These are phyloP conservation scores for Yamadazyma akitaensis DNA, from an alignment of 805 yeast genomes.

Conservation along the genomic window DNA sequence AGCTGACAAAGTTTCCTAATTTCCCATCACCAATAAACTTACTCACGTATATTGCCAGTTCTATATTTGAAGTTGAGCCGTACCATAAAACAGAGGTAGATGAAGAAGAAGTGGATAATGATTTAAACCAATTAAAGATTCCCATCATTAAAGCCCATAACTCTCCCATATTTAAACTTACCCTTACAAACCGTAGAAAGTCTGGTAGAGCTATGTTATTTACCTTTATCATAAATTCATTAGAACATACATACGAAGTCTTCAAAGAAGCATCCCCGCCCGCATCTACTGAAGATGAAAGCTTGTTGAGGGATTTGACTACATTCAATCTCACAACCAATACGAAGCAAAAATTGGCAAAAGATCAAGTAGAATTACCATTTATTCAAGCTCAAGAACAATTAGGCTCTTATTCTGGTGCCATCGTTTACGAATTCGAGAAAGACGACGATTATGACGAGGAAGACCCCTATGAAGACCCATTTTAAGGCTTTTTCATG, in stretches of 20 bases:
- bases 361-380: constrained; percentile 88
- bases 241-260: constrained; percentile 39
- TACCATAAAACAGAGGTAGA: constrained; percentile 25
- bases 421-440: constrained; percentile 92
- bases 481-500: constrained; percentile 48
- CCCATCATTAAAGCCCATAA: constrained; percentile 49
- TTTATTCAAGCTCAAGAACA: constrained; percentile 81
- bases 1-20: constrained; percentile 24
- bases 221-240: constrained; percentile 50
- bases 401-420: constrained; percentile 67
- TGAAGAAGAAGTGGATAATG: constrained; percentile 46
- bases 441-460: constrained; percentile 98
- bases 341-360: constrained; percentile 69
- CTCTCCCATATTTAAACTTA: constrained; percentile 41
- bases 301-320: constrained; percentile 66
- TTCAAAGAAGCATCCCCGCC: constrained; percentile 19
- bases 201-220: constrained; percentile 76
- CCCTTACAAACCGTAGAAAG: constrained; percentile 68
- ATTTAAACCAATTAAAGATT: constrained; percentile 39
- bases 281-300: constrained; percentile 41
- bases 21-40: constrained; percentile 55
- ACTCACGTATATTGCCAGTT: constrained; percentile 69
- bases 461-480: constrained; percentile 97
- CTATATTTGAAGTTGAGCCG: constrained; percentile 64
- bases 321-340: constrained; percentile 84